Evolutionary conservation across 768 basidiomycete species (phyloP).

Genomic region (Hysterangium stoloniferum): DNA sequence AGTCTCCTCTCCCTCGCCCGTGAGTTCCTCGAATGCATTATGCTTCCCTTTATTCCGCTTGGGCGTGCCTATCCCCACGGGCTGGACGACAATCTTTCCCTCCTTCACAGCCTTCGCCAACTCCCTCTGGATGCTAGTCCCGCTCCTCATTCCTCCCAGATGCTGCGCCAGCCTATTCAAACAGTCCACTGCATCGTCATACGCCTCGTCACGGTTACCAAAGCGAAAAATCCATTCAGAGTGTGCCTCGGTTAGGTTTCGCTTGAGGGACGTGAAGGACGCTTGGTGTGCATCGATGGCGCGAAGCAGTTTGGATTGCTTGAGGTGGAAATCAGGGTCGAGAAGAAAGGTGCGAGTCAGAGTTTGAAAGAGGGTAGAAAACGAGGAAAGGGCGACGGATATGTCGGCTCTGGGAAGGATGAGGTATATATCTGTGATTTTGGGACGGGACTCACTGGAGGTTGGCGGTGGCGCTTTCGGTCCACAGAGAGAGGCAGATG

Average conservation of each 20-base stretch:
- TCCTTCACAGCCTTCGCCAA: constrained; percentile 53
- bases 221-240: constrained; percentile 57
- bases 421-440: background rate
- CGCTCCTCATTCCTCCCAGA: constrained; percentile 79
- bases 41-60: constrained; percentile 11
- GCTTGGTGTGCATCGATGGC: constrained; percentile 83
- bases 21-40: background rate
- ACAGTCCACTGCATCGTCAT: constrained; percentile 80
- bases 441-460: constrained; percentile 41
- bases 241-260: constrained; percentile 77
- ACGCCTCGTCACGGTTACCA: constrained; percentile 40
- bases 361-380: constrained; percentile 75
- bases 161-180: constrained; percentile 91
- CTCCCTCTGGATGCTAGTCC: constrained; percentile 78
- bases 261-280: constrained; percentile 85
- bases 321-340: constrained; percentile 49
- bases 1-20: constrained; percentile 15
- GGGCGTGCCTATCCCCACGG: constrained; percentile 18
- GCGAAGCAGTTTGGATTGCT: constrained; percentile 57
- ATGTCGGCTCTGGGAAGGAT: constrained; percentile 45
- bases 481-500: constrained; percentile 82
- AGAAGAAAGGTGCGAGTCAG: constrained; percentile 82
- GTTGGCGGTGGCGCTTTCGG: constrained; percentile 71
- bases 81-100: constrained; percentile 32
- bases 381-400: constrained; percentile 79